Base-by-base conservation (phyloP, 2,329 filamentous ascomycete genomes). In the Botryotinia calthae region DNA sequence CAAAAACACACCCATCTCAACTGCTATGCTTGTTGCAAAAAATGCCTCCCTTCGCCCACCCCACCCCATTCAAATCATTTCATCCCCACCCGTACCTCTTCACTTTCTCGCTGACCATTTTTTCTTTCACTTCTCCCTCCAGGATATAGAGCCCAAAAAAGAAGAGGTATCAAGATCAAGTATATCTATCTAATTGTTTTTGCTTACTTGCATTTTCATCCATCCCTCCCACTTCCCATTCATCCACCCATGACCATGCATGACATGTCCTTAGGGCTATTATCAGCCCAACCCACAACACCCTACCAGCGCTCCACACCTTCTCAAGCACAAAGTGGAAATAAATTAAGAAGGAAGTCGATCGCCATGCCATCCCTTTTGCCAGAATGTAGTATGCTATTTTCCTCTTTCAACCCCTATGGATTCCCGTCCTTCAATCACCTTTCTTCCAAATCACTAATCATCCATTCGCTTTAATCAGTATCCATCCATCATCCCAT, bases 131-230 rank as follows among this genome's bases (percentile, higher is more conserved):
- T 54, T 54, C 63, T 51, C 14, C 25, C 46, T 42, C 25, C 37
- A n/a, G 46, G 54, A 28, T 9, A 28, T 56, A 28, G n/a, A 28
- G 31, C 22, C 25, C 18, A 18, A n/a, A 9, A 37, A 51, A 69
- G 51, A 44, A 59, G 66, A 67, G 48, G 44, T 61, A 42, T 44
- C 56, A 67, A 67, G 51, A 59, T 67, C 62, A 72, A 67, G 70
- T 67, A 72, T 67, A 72, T 67, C 70, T 71, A 72, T 72, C 59
- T 71, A 71, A 62, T 44, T 65, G 25, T 54, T 42, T 25, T 40
- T 72, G 64, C 56, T 64, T 59, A 56, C 20, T 28, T 42, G 51
- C 51, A 56, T 56, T 66, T 31, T n/a, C 34, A 56, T 40, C 51
- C 51, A 28, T 37, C 63, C 59, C 44, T 58, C 51, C n/a, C 51